phyloP scores from a whole-genome alignment of 2,329 filamentous ascomycete genomes.

The Cytospora paraplurivora region DNA sequence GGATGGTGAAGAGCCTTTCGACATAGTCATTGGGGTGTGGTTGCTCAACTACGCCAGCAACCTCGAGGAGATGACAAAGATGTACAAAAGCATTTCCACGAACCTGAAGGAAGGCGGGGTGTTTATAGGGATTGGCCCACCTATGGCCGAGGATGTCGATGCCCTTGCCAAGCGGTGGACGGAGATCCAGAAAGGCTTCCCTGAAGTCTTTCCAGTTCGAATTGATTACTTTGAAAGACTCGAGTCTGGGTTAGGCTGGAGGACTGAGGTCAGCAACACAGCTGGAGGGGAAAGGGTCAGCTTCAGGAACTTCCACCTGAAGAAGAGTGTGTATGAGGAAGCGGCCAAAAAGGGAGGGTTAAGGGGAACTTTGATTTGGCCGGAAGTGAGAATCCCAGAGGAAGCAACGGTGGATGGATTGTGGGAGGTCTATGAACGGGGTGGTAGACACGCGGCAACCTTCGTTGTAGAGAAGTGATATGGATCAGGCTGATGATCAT shows the following conservation, averaged over 20 bases:
- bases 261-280: slow-evolving; percentile 14
- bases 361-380: slow-evolving; percentile 34
- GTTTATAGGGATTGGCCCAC: slow-evolving; percentile 38
- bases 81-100: slow-evolving; percentile 40
- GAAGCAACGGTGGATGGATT: slow-evolving; percentile 15
- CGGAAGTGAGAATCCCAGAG: slow-evolving; percentile 31
- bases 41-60: slow-evolving; percentile 42
- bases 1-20: slow-evolving; percentile 36
- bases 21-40: slow-evolving; percentile 42
- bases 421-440: slow-evolving; percentile 10
- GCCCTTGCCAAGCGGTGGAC: slow-evolving; percentile 11
- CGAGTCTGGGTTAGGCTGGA: slow-evolving; percentile 25
- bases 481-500: background rate
- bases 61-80: slow-evolving; percentile 35
- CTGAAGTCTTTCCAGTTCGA: slow-evolving; percentile 3
- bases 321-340: slow-evolving; percentile 35
- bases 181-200: slow-evolving; percentile 2
- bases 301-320: slow-evolving; percentile 36
- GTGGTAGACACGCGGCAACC: slow-evolving; percentile 16
- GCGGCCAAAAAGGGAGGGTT: slow-evolving; percentile 37
- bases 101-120: slow-evolving; percentile 41
- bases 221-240: slow-evolving; percentile 24
- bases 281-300: slow-evolving; percentile 29
- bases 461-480: slow-evolving; percentile 23
- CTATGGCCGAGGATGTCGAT: slow-evolving; percentile 24